Conservation (phyloP, 2,329 filamentous ascomycete species). For the Ambrosiella cleistominuta region DNA sequence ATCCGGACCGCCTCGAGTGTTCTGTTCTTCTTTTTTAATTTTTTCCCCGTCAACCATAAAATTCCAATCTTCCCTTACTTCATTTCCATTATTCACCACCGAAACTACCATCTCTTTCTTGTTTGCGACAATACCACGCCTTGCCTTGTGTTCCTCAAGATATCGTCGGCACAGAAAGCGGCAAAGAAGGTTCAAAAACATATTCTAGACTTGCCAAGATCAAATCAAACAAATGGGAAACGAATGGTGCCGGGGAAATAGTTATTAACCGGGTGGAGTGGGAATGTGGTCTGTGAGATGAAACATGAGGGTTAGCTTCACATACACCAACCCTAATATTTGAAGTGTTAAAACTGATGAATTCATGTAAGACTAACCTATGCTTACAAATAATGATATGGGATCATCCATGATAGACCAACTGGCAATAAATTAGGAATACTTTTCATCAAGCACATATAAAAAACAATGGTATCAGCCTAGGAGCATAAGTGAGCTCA, state of each 20-base stretch:
- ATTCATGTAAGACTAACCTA: too few species aligned
- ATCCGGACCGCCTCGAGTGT: not conserved
- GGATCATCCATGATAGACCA: too few species aligned
- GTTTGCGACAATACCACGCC: not conserved
- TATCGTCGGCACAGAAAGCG: not conserved
- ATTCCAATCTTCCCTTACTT: not conserved
- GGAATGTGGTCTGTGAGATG: too few species aligned
- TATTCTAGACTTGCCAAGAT: not conserved
- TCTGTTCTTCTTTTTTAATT: not conserved
- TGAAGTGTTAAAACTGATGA: too few species aligned
- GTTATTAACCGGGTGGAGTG: not conserved
- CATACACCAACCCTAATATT: too few species aligned
- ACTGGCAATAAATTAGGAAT: too few species aligned
- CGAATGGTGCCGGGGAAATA: not conserved
- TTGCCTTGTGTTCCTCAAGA: too few species aligned
- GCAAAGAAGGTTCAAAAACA: not conserved
- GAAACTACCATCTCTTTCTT: not conserved
- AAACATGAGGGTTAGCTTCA: too few species aligned
- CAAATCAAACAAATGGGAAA: conserved; percentile 1
- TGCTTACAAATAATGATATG: too few species aligned
- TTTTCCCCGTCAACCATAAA: not conserved
- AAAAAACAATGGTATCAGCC: too few species aligned
- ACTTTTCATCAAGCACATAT: too few species aligned
- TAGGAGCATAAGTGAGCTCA: too few species aligned
- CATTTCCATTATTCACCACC: not conserved